These are phyloP conservation scores for Nothopassalora personata DNA, from an alignment of 2,329 filamentous ascomycete genomes.

Conservation along the genomic window DNA sequence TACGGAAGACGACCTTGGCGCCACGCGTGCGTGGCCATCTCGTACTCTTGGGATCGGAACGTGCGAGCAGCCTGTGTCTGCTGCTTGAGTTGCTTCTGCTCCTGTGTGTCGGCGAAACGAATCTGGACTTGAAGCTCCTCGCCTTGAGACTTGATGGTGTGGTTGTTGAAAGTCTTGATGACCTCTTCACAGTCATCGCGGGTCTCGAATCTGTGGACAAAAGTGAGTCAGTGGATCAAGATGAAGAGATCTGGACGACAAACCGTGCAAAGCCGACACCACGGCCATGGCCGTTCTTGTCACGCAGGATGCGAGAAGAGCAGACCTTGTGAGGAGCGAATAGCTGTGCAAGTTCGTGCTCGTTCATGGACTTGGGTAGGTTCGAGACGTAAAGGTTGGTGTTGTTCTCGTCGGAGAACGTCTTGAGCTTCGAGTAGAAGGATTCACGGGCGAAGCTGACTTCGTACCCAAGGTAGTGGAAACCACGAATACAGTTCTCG, in stretches of 20 bases:
- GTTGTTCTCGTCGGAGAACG: conserved; percentile 79
- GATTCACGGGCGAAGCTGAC: conserved; percentile 98
- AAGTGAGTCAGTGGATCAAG: conserved; percentile 13
- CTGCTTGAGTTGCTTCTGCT: conserved; percentile 94
- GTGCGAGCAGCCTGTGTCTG: conserved; percentile 92
- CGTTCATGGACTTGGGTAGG: conserved; percentile 83
- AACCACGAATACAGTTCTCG: conserved; percentile 92
- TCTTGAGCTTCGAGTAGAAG: conserved; percentile 94
- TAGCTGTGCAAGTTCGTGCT: conserved; percentile 74
- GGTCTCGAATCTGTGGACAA: conserved; percentile 66
- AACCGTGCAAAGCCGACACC: conserved; percentile 97
- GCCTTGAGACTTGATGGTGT: conserved; percentile 51
- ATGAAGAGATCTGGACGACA: conserved; percentile 26
- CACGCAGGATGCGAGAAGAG: conserved; percentile 91
- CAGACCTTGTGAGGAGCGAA: conserved; percentile 77
- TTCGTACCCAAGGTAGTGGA: conserved; percentile 91
- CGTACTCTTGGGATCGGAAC: conserved; percentile 92
- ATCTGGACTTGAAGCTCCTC: conserved; percentile 84
- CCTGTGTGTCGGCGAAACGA: conserved; percentile 92
- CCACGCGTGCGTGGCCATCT: conserved; percentile 31
- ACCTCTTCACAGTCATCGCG: conserved; percentile 88
- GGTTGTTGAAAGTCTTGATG: conserved; percentile 78
- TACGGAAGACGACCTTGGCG: conserved; percentile 29
- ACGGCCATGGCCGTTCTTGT: conserved; percentile 85
- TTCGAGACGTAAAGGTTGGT: conserved; percentile 99